Conservation (phyloP, 2,329 filamentous ascomycete species). For the Fusarium brevicatenulatum region DNA sequence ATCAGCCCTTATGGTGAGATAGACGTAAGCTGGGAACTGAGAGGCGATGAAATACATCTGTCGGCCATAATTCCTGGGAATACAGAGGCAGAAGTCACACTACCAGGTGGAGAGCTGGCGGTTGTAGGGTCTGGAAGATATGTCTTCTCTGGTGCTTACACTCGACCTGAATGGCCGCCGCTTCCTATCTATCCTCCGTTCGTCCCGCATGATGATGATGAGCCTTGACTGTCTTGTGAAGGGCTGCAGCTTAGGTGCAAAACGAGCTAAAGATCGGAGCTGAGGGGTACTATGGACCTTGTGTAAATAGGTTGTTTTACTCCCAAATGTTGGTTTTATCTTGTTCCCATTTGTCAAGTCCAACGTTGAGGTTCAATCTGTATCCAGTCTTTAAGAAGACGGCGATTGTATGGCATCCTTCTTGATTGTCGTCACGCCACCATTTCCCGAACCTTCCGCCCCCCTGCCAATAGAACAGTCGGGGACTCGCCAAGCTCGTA, state of each 20-base stretch:
- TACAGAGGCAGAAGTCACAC: background rate
- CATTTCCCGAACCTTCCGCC: background rate
- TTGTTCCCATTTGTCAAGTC: background rate
- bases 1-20: background rate
- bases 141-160: background rate
- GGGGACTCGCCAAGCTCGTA: too few species aligned
- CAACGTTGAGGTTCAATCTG: background rate
- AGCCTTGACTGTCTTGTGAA: background rate
- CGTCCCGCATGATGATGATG: background rate
- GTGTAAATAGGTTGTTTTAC: background rate
- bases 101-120: background rate
- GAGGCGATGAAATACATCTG: background rate
- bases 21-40: background rate
- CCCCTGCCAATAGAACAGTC: fast-evolving
- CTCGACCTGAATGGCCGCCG: background rate
- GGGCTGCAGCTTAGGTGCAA: background rate
- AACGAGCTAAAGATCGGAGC: background rate
- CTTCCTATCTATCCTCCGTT: background rate
- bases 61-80: background rate
- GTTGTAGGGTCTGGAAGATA: background rate
- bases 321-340: background rate
- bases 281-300: background rate
- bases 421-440: background rate
- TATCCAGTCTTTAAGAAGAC: background rate
- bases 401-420: background rate